phyloP scores from a whole-genome alignment of 768 basidiomycete genomes.

The Rhizopogon salebrosus region DNA sequence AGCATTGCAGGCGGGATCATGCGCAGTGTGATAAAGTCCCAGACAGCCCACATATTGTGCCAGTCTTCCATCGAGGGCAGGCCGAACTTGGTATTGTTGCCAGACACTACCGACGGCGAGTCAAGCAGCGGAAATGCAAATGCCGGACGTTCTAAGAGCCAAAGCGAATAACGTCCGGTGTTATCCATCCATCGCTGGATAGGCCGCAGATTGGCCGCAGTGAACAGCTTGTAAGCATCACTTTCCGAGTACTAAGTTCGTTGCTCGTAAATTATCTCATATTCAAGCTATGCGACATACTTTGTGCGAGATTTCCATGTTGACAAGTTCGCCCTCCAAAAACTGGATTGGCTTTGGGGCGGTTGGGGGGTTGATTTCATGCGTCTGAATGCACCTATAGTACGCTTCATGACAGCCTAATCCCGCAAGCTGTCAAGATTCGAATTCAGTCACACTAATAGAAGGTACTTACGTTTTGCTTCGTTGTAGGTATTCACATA shows the following conservation, averaged over 20 bases:
- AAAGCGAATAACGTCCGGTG: constrained; percentile 70
- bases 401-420: constrained; percentile 82
- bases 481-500: constrained; percentile 62
- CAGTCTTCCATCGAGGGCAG: constrained; percentile 77
- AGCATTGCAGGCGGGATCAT: constrained; percentile 90
- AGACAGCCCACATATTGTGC: constrained; percentile 78
- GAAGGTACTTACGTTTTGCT: constrained; percentile 34
- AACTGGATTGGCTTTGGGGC: constrained; percentile 46
- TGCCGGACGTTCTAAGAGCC: constrained; percentile 84
- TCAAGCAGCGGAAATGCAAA: constrained; percentile 69
- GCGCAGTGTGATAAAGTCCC: constrained; percentile 78
- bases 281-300: constrained; percentile 30
- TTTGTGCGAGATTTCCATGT: constrained; percentile 87
- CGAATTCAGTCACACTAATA: background rate
- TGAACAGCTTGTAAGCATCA: constrained; percentile 69
- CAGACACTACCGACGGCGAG: constrained; percentile 27
- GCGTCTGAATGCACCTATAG: constrained; percentile 60
- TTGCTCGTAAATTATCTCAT: background rate
- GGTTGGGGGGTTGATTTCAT: constrained; percentile 50
- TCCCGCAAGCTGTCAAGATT: background rate
- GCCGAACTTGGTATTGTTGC: constrained; percentile 37
- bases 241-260: constrained; percentile 65
- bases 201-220: constrained; percentile 71
- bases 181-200: constrained; percentile 83
- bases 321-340: constrained; percentile 66